Evolutionary conservation across 176 grass and related monocot species (phyloP).

Genomic region (Echinochloa phyllopogon): DNA sequence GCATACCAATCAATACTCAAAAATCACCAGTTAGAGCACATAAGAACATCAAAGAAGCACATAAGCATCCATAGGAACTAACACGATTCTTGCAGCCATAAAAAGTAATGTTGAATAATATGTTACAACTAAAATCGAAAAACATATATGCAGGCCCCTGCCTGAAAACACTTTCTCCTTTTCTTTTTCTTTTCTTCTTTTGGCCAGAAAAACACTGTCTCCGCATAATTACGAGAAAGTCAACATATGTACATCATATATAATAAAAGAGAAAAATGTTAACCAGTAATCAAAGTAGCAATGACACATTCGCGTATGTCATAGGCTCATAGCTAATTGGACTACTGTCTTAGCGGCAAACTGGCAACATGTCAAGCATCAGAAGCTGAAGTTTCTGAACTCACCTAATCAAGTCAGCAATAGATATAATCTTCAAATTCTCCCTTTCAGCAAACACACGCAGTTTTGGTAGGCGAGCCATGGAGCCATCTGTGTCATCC

Average conservation of each 20-base stretch:
- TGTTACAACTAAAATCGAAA: background rate
- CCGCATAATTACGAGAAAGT: background rate
- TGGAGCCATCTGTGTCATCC: constrained; percentile 85
- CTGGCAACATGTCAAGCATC: constrained; percentile 13
- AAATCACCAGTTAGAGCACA: background rate
- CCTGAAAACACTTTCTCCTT: background rate
- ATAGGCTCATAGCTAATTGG: background rate
- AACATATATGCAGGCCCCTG: background rate
- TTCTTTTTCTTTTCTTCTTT: background rate
- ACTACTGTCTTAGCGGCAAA: background rate
- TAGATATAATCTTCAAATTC: constrained; percentile 88
- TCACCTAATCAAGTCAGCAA: constrained; percentile 92
- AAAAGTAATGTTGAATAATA: constrained; percentile 1
- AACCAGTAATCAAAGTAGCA: background rate
- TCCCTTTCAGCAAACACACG: constrained; percentile 79
- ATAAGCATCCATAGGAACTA: background rate
- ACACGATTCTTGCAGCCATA: constrained; percentile 8
- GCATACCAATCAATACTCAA: constrained; percentile 1
- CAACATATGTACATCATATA: background rate
- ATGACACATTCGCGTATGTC: background rate
- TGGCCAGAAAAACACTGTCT: background rate
- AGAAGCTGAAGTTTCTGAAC: constrained; percentile 20
- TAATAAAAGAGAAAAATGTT: background rate
- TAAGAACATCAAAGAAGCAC: background rate
- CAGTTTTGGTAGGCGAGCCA: constrained; percentile 78